Base-by-base conservation (phyloP, 129 eudicot species). In the Tagetes patula region DNA sequence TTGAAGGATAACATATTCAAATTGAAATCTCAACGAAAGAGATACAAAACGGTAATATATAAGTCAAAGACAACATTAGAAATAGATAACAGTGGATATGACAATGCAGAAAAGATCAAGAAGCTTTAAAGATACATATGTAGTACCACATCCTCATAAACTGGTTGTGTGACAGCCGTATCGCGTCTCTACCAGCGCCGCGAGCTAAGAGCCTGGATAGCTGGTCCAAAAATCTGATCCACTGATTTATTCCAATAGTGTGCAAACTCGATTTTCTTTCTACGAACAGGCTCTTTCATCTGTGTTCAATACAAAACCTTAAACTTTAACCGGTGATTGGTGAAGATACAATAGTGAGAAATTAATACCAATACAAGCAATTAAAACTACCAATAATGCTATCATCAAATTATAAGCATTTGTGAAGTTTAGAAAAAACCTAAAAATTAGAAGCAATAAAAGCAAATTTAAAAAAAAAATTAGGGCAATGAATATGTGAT, bases 211-310 rank as follows among this genome's bases (percentile, higher is more conserved):
- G 83, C 68, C 76, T 76, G 71, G 34, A 86, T 83, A 46, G 78
- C 78, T 32, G 88, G 79, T 55, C 86, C 79, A 68, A 87, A 82
- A 34, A 82, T 80, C 80, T 74, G 80, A 77, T 87, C 92, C 70
- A 87, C 84, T 14, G 87, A 81, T 80, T 82, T 87, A 83, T 87
- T 87, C 89, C 89, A 87, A 47, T 79, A 66, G 56, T 87, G 92
- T 41, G 78, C 85, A 77, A 77, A 31, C 37, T 79, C 87, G 30
- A 79, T 47, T 55, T 74, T 70, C 74, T 74, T 84, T 55, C 38
- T 80, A 66, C 70, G 39, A 36, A 79, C 48, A 54, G 85, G 79
- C 75, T 73, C 75, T 56, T 61, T 84, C 31, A 67, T 38, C 89
- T 82, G 68, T 30, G 56, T 68, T 49, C 43, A 39, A 64, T 4